Evolutionary conservation across 2,329 filamentous ascomycete genomes (phyloP).

Genomic region (Fusarium haematococcum): DNA sequence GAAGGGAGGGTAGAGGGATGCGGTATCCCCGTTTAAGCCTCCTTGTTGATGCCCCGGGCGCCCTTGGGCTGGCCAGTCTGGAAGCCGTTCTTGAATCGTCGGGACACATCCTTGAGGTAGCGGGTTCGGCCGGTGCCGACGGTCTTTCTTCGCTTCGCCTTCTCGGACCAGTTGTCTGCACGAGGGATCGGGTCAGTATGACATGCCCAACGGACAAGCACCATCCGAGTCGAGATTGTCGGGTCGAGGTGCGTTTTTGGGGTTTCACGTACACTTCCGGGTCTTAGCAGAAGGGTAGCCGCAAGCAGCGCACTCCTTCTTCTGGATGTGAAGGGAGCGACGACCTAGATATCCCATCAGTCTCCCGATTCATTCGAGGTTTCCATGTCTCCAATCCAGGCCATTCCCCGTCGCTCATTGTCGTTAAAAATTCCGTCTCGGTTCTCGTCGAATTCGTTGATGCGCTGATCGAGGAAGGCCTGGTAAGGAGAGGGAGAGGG

Average conservation of each 20-base stretch:
- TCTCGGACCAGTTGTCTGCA: slow-evolving; percentile 99
- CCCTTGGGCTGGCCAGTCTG: slow-evolving; percentile 89
- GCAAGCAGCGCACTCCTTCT: slow-evolving; percentile 95
- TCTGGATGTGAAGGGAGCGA: slow-evolving; percentile 99
- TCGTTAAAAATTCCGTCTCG: slow-evolving; percentile 15
- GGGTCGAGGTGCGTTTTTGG: slow-evolving; percentile 10
- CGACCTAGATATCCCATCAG: slow-evolving; percentile 71
- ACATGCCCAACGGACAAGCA: not conserved
- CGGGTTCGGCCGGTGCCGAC: slow-evolving; percentile 96
- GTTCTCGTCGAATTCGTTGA: slow-evolving; percentile 23
- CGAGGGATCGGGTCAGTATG: slow-evolving; percentile 31
- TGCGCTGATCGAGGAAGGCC: slow-evolving; percentile 29
- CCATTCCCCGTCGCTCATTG: slow-evolving; percentile 29
- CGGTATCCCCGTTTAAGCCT: slow-evolving; percentile 46
- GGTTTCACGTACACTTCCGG: slow-evolving; percentile 89
- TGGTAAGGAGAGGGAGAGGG: slow-evolving; percentile 22
- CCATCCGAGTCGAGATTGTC: slow-evolving; percentile 18
- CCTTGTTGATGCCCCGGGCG: slow-evolving; percentile 70
- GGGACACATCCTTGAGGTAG: slow-evolving; percentile 91
- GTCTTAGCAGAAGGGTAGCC: slow-evolving; percentile 98
- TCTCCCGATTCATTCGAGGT: slow-evolving; percentile 14
- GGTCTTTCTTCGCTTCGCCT: slow-evolving; percentile 99
- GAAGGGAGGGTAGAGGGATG: slow-evolving; percentile 31
- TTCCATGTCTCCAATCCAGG: slow-evolving; percentile 12
- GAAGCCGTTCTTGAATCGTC: slow-evolving; percentile 98